Evolutionary conservation across 768 basidiomycete genomes (phyloP).

Genomic region (Suillus americanus): DNA sequence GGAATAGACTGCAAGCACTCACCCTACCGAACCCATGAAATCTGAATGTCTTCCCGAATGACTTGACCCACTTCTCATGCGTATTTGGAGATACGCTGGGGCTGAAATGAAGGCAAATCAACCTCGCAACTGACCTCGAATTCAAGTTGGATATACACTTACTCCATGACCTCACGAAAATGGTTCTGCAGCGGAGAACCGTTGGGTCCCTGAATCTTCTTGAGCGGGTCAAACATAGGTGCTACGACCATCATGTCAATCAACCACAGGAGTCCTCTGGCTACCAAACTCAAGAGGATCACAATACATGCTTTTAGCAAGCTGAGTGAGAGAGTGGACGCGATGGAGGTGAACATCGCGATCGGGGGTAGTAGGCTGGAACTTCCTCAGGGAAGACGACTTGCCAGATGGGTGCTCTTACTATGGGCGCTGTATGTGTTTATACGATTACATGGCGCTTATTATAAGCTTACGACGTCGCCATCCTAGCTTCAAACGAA

Average conservation of each 20-base stretch:
- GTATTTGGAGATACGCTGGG: conserved; percentile 41
- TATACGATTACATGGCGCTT: neutral
- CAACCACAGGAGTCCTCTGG: conserved; percentile 40
- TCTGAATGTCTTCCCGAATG: conserved; percentile 50
- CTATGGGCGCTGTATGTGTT: neutral
- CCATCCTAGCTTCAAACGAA: conserved; percentile 3
- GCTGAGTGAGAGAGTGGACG: conserved; percentile 2
- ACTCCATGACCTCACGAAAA: conserved; percentile 48
- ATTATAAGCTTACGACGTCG: neutral
- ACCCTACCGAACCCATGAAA: conserved; percentile 58
- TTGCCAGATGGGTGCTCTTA: conserved; percentile 3
- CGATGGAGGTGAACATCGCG: neutral
- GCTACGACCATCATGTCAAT: conserved; percentile 42
- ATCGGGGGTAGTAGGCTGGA: neutral
- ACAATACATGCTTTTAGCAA: conserved; percentile 30
- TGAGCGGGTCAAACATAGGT: conserved; percentile 49
- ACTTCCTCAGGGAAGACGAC: neutral
- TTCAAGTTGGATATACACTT: conserved; percentile 17
- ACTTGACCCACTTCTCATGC: conserved; percentile 43
- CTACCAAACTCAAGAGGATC: conserved; percentile 31
- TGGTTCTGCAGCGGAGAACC: conserved; percentile 43
- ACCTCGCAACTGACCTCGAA: neutral
- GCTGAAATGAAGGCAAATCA: conserved; percentile 26
- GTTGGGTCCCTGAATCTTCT: conserved; percentile 47
- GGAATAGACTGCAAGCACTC: conserved; percentile 2